phyloP scores from a whole-genome alignment of 2,329 filamentous ascomycete species.

The Neofusicoccum umdonicola region DNA sequence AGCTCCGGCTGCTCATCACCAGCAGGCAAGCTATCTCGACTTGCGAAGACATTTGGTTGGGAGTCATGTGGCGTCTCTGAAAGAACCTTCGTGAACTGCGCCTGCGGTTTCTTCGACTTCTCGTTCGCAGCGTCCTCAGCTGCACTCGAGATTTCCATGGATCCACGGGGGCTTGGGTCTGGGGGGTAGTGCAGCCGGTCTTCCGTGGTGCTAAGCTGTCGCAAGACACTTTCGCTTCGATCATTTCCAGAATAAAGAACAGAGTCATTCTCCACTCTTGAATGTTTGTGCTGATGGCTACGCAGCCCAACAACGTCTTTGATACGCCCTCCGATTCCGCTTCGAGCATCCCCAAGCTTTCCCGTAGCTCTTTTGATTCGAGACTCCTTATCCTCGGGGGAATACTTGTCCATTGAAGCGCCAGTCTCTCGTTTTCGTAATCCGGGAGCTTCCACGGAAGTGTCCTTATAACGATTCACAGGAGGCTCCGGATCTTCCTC shows the following conservation, averaged over 20 bases:
- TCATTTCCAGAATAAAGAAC: neutral
- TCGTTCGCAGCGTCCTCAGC: conserved; percentile 1
- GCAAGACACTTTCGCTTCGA: neutral
- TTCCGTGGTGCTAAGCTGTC: neutral
- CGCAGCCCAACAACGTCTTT: conserved; percentile 73
- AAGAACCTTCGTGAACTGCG: conserved; percentile 25
- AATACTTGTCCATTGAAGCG: conserved; percentile 3
- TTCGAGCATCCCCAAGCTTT: conserved; percentile 76
- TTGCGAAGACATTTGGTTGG: conserved; percentile 23
- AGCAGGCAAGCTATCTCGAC: conserved; percentile 20
- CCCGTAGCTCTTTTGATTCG: conserved; percentile 73
- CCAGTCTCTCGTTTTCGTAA: conserved; percentile 30
- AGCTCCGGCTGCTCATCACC: conserved; percentile 25
- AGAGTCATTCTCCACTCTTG: conserved; percentile 40
- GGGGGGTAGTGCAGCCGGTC: neutral
- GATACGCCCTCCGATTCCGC: conserved; percentile 72
- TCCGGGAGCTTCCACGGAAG: conserved; percentile 34
- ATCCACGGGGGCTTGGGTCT: conserved; percentile 12
- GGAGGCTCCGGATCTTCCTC: conserved; percentile 49
- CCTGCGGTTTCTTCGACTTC: neutral
- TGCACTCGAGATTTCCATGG: conserved; percentile 12
- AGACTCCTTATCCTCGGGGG: conserved; percentile 15
- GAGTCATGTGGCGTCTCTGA: conserved; percentile 36
- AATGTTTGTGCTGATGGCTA: conserved; percentile 40
- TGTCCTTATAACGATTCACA: conserved; percentile 52